These are phyloP conservation scores for Chalciporus chontae DNA, from an alignment of 768 basidiomycete genomes.

Conservation along the genomic window DNA sequence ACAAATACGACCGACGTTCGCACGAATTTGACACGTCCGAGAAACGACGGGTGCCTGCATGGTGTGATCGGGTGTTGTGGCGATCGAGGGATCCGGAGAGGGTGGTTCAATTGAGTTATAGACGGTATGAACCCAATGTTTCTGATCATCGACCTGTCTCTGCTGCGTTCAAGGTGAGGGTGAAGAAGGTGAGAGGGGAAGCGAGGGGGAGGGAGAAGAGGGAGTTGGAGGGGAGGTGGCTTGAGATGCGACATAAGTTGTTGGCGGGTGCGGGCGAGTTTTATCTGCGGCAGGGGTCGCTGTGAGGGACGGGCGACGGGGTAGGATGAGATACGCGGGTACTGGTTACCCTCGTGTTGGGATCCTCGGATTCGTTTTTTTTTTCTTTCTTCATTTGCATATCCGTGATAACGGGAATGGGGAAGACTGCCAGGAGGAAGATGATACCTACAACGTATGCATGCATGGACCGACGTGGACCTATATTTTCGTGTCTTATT, in stretches of 20 bases:
- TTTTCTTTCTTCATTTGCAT: no score
- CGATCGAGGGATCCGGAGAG: conserved; percentile 52
- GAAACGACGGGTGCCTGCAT: conserved; percentile 87
- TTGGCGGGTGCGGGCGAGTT: conserved; percentile 31
- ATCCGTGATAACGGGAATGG: no score
- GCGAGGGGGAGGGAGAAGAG: conserved; percentile 53
- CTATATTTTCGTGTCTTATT: background rate
- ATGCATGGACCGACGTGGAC: background rate
- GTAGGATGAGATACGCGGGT: background rate
- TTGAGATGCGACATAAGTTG: conserved; percentile 27
- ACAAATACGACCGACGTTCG: conserved; percentile 87
- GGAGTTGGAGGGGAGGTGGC: conserved; percentile 57
- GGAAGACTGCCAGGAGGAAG: no score
- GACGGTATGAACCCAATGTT: conserved; percentile 80
- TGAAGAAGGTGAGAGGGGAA: conserved; percentile 68
- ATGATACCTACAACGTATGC: background rate
- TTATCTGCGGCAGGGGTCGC: conserved; percentile 31
- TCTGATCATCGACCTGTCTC: conserved; percentile 91
- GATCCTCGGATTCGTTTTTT: no score
- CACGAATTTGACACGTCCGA: conserved; percentile 83
- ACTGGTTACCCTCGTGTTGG: background rate
- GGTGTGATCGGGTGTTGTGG: conserved; percentile 95
- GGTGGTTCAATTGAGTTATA: conserved; percentile 68
- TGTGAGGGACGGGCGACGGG: conserved; percentile 16
- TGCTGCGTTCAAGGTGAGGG: conserved; percentile 66